These are phyloP conservation scores for Nigrograna mackinnonii DNA, from an alignment of 2,329 filamentous ascomycete species.

Conservation along the genomic window DNA sequence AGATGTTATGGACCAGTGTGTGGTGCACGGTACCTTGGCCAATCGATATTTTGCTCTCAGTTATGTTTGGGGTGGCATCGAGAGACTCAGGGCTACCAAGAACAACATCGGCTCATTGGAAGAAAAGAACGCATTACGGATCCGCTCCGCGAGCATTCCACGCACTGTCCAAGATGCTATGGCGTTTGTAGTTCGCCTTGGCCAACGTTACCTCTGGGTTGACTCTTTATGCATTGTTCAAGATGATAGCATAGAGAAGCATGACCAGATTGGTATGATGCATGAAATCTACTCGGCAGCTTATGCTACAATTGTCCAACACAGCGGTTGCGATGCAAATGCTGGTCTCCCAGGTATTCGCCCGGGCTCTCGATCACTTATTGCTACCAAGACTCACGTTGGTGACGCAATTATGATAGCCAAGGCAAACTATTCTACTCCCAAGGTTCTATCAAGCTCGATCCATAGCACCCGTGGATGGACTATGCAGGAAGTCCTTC, in stretches of 20 bases:
- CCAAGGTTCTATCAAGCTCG: background rate
- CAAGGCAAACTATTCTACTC: background rate
- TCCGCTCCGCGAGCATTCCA: background rate
- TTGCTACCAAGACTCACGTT: background rate
- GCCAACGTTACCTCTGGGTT: background rate
- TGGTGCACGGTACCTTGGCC: background rate
- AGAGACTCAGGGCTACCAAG: background rate
- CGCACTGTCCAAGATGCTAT: background rate
- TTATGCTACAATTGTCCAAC: background rate
- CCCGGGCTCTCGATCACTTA: background rate
- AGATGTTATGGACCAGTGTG: background rate
- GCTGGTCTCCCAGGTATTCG: background rate
- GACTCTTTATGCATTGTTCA: background rate
- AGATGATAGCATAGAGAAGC: background rate
- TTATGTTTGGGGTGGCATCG: background rate
- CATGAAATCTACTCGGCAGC: background rate
- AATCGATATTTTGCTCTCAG: conserved; percentile 47
- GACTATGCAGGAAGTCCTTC: background rate
- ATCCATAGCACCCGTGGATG: background rate
- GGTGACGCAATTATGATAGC: background rate
- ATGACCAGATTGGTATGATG: background rate
- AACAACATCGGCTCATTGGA: background rate
- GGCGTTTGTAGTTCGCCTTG: background rate
- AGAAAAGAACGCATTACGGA: background rate
- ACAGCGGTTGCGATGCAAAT: background rate